These are phyloP conservation scores for Singerocomus rubriflavus DNA, from an alignment of 1,284 basidiomycete species.

Conservation along the genomic window DNA sequence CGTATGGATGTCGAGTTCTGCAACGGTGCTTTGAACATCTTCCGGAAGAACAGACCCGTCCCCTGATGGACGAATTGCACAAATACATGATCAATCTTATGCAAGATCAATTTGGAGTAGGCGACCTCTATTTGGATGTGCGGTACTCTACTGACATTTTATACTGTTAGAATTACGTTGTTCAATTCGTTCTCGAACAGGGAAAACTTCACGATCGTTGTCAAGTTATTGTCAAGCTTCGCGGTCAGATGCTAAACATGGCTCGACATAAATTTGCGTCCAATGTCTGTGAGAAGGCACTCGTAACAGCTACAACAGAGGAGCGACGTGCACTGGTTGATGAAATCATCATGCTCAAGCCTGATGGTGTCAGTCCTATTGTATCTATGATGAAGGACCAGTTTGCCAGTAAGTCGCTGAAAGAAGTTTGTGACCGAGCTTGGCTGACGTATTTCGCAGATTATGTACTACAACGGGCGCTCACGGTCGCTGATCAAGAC, in stretches of 20 bases:
- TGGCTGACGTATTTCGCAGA: slow-evolving; percentile 41
- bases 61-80: slow-evolving; percentile 85
- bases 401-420: slow-evolving; percentile 68
- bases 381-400: slow-evolving; percentile 88
- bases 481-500: slow-evolving; percentile 66
- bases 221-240: slow-evolving; percentile 69
- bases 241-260: slow-evolving; percentile 77
- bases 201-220: slow-evolving; percentile 71
- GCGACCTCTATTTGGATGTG: slow-evolving; percentile 17
- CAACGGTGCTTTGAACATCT: slow-evolving; percentile 92
- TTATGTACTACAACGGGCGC: slow-evolving; percentile 78
- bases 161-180: slow-evolving; percentile 80
- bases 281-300: slow-evolving; percentile 94
- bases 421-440: background rate
- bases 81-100: slow-evolving; percentile 69
- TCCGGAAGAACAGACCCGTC: slow-evolving; percentile 62
- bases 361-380: slow-evolving; percentile 62
- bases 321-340: slow-evolving; percentile 71
- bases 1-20: slow-evolving; percentile 94
- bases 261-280: slow-evolving; percentile 94
- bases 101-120: slow-evolving; percentile 86
- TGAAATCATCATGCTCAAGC: slow-evolving; percentile 72
- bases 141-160: slow-evolving; percentile 4
- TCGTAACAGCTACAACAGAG: slow-evolving; percentile 62
- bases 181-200: slow-evolving; percentile 90